Base-by-base conservation (phyloP, 208 protist genomes). In the Tritrichomonas musculus region DNA sequence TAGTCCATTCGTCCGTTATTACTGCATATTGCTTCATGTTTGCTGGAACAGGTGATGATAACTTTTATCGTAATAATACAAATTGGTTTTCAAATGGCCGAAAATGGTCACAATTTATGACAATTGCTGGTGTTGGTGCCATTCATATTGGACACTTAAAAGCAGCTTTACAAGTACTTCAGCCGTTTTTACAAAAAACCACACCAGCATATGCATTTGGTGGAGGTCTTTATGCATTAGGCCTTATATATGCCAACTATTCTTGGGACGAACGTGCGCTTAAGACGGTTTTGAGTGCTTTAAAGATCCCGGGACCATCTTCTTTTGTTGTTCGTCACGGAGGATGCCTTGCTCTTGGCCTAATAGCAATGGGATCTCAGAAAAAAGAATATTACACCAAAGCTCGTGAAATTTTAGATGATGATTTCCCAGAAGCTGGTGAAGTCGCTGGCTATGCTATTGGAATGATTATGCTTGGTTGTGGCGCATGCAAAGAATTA, bases 31-130 rank as follows among this genome's bases (percentile, higher is more conserved):
- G 25, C 8, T 57, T 88, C 1, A 88, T 88, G 77, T 88, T 60
- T 57, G 77, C 77, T 27, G 77, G 77, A 27, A 88, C 77, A 36
- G 77, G 77, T 47, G 77, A 88, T 57, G 77, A 88, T 57, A 88
- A 88, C 27, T 88, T 88, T 30, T 88, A 88, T 47, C 44, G 77
- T 53, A 53, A 60, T 30, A 88, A 88, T 47, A 88, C 30, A n/a
- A 8, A 13, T 20, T 88, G 77, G 77, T 88, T 88, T 50, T 44
- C 25, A 2, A 88, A n/a, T 39, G 77, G 77, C 5, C 41, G 47
- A 2, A 88, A 88, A 20, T 88, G 77, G 77, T 41, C 41, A 39
- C 47, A 57, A 8, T 88, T 88, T 30, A 88, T 88, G 0, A 88
- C 77, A 53, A 88, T 88, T 39, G 77, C 77, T 20, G 77, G 27